Conservation (phyloP, 805 yeast genomes). For the Ogataea salicorniae region DNA sequence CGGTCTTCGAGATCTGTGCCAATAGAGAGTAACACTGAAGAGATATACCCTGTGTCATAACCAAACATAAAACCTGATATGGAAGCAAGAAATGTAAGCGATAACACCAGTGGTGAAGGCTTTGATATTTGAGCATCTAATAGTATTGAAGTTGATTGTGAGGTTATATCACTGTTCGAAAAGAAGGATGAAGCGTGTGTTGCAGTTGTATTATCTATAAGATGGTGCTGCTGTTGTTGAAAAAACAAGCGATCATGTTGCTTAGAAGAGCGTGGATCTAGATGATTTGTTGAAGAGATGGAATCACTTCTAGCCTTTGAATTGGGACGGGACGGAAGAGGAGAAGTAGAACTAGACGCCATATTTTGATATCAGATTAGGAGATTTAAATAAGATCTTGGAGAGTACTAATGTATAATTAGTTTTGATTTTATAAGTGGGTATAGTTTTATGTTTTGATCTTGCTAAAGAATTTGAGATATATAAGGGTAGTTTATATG, state of each 20-base stretch:
- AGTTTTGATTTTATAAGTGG: no score
- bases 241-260: not conserved
- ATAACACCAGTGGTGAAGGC: constrained; percentile 38
- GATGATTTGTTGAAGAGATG: no score
- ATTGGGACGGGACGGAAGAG: no score
- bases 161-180: not conserved
- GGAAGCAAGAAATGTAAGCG: constrained; percentile 46
- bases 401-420: no score
- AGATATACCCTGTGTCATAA: constrained; percentile 57
- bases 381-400: no score
- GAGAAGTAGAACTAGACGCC: no score
- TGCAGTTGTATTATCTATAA: not conserved
- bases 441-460: no score
- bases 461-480: no score
- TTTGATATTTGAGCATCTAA: constrained; percentile 5
- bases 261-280: no score
- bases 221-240: not conserved
- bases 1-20: constrained; percentile 40
- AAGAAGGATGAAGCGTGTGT: not conserved
- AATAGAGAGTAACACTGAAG: constrained; percentile 48
- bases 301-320: no score
- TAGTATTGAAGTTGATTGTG: not conserved
- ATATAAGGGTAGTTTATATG: no score
- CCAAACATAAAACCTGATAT: constrained; percentile 59
- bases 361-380: no score